These are phyloP conservation scores for Leishmania martiniquensis DNA, from an alignment of 208 protist species.

Conservation along the genomic window DNA sequence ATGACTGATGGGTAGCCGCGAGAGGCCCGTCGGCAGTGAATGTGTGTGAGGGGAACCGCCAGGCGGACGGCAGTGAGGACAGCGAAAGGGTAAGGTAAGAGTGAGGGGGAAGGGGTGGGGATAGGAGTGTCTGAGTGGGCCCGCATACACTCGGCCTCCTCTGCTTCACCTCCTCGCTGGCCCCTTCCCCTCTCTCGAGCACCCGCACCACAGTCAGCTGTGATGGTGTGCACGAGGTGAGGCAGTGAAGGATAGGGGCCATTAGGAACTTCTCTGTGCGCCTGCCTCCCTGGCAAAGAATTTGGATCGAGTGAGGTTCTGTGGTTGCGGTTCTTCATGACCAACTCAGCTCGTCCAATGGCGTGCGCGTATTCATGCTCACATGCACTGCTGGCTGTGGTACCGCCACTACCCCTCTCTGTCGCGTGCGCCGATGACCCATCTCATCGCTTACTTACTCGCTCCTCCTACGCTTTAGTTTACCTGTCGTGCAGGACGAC, in stretches of 20 bases:
- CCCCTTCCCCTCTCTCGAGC: too few relatives aligned
- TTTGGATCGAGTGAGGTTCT: not conserved
- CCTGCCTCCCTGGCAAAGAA: not conserved
- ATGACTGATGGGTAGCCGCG: too few relatives aligned
- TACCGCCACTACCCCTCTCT: not conserved
- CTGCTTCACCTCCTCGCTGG: not conserved
- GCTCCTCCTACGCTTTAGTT: not conserved
- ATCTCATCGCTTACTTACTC: not conserved
- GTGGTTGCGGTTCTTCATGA: too few relatives aligned
- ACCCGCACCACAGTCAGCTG: not conserved
- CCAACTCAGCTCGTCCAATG: not conserved
- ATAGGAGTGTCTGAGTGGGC: not conserved
- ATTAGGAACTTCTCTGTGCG: not conserved
- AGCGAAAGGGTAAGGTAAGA: not conserved
- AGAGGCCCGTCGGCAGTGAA: too few relatives aligned
- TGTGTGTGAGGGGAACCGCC: too few relatives aligned
- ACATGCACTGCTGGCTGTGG: not conserved
- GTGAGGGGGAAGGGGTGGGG: not conserved
- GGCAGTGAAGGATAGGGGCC: not conserved
- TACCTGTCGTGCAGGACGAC: not conserved
- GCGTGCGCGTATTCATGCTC: not conserved
- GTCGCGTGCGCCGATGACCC: not conserved
- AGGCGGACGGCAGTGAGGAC: not conserved
- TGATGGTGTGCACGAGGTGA: not conserved
- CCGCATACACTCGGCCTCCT: not conserved